Conservation (phyloP, 768 basidiomycete species). For the Mycena filopes region DNA sequence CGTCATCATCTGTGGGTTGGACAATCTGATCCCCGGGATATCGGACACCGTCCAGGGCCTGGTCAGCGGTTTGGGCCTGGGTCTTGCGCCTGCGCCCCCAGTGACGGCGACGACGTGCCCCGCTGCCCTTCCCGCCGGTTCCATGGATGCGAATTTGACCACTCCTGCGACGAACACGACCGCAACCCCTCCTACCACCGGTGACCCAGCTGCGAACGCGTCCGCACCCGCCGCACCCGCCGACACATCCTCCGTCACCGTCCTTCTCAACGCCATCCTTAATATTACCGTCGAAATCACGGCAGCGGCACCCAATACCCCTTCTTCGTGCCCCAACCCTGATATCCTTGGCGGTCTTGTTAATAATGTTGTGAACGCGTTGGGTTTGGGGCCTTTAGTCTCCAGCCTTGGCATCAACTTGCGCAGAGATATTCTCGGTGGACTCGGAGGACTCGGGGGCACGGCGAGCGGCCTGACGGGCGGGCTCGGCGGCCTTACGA, state of each 20-base stretch:
- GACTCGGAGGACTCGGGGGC: too few species aligned
- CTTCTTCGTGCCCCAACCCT: not conserved
- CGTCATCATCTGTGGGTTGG: slow-evolving; percentile 16
- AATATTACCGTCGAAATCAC: not conserved
- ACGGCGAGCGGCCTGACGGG: too few species aligned
- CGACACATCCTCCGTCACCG: not conserved
- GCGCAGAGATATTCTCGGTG: too few species aligned
- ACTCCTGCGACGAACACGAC: too few species aligned
- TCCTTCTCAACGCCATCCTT: not conserved
- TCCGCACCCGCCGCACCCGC: not conserved
- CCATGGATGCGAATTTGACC: not conserved
- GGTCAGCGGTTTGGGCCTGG: slow-evolving; percentile 10
- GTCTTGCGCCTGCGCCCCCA: not conserved
- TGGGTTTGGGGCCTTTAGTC: too few species aligned
- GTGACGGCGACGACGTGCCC: not conserved
- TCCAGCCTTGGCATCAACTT: too few species aligned
- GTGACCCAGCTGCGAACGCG: not conserved
- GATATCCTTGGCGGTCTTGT: too few species aligned
- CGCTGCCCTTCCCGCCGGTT: not conserved
- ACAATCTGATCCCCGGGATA: too few species aligned
- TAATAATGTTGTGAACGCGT: too few species aligned
- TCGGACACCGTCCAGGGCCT: not conserved
- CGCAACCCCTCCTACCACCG: not conserved
- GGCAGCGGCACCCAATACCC: not conserved
- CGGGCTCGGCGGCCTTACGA: too few species aligned